A percentile compares a stretch with the other conserved stretches of the same genome.
Conservation (phyloP, 2,329 filamentous ascomycete species). For the Sarocladiaceae sp. region DNA sequence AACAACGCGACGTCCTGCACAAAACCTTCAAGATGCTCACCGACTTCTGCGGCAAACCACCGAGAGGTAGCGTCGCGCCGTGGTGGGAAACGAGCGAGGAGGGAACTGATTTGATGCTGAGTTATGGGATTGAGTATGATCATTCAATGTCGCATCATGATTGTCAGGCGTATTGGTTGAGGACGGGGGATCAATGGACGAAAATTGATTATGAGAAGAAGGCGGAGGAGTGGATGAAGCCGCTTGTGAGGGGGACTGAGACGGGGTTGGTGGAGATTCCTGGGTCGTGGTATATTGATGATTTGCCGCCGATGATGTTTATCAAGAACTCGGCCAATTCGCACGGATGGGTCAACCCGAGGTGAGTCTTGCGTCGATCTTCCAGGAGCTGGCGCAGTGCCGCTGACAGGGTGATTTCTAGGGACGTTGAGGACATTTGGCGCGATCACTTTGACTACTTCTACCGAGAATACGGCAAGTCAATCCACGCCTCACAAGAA, state of each 20-base stretch:
- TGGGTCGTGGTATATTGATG: constrained; percentile 43
- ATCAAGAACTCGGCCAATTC: constrained; percentile 61
- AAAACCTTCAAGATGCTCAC: constrained; percentile 69
- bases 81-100: constrained; percentile 71
- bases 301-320: constrained; percentile 67
- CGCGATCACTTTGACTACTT: constrained; percentile 68
- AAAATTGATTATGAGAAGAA: constrained; percentile 57
- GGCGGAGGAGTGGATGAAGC: constrained; percentile 35
- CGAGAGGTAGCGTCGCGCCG: constrained; percentile 67
- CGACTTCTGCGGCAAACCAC: constrained; percentile 65
- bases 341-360: constrained; percentile 47
- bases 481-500: no score
- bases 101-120: constrained; percentile 59
- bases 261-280: constrained; percentile 66
- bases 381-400: background rate
- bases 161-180: constrained; percentile 59
- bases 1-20: constrained; percentile 70
- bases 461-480: constrained; percentile 57
- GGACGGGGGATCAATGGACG: constrained; percentile 62
- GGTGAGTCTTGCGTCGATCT: background rate
- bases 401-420: constrained; percentile 10
- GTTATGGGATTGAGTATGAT: constrained; percentile 67
- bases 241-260: constrained; percentile 51
- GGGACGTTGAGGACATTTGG: constrained; percentile 62
- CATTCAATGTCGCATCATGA: constrained; percentile 63